Conservation (phyloP, 768 basidiomycete species). For the Russula vinacea region DNA sequence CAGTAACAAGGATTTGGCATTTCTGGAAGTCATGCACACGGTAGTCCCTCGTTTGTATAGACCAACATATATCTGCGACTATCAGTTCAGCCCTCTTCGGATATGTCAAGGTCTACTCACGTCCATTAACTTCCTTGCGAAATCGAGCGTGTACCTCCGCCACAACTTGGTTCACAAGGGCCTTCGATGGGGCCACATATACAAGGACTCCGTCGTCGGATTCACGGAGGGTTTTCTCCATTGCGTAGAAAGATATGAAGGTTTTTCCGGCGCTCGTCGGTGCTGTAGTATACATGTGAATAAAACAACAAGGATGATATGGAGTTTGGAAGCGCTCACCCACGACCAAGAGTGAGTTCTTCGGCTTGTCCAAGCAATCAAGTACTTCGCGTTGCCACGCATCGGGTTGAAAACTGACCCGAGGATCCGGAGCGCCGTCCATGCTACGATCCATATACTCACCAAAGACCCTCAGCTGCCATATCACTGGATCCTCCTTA, state of each 20-base stretch:
- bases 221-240: constrained; percentile 61
- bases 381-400: constrained; percentile 68
- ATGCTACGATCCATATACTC: constrained; percentile 71
- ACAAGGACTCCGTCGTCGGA: constrained; percentile 67
- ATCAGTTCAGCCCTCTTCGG: constrained; percentile 8
- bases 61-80: constrained; percentile 54
- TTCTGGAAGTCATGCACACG: constrained; percentile 59
- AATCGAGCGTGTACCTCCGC: constrained; percentile 74
- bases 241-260: constrained; percentile 74
- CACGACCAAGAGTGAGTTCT: constrained; percentile 59
- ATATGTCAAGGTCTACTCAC: constrained; percentile 36
- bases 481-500: constrained; percentile 53
- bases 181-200: constrained; percentile 75
- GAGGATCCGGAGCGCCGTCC: constrained; percentile 54
- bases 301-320: neutral
- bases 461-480: constrained; percentile 67
- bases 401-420: constrained; percentile 65
- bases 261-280: constrained; percentile 75
- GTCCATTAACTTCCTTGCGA: constrained; percentile 49
- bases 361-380: constrained; percentile 55
- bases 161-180: constrained; percentile 66
- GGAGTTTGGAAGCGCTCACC: constrained; percentile 41
- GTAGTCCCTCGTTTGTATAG: constrained; percentile 63
- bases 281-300: constrained; percentile 38
- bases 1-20: constrained; percentile 72